Evolutionary conservation across 2,329 filamentous ascomycete species (phyloP).

Genomic region (Albifimbria verrucaria): DNA sequence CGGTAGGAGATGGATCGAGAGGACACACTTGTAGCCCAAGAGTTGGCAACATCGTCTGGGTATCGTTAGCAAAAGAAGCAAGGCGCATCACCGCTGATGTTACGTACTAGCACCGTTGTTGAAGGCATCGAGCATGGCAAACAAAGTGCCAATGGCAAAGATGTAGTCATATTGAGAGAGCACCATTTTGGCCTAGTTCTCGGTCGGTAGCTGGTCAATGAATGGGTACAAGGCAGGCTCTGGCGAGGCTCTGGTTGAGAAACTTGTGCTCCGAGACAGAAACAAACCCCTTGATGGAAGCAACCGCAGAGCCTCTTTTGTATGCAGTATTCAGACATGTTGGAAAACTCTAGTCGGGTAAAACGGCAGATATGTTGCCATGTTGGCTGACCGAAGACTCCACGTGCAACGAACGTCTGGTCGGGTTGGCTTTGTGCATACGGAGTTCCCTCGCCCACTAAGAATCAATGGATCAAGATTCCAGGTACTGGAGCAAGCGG

Average conservation of each 20-base stretch:
- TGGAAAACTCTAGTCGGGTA: background rate
- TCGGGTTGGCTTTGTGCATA: background rate
- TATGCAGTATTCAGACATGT: background rate
- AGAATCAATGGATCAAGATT: background rate
- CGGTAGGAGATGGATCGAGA: slow-evolving; percentile 62
- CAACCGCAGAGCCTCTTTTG: background rate
- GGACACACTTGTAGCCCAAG: slow-evolving; percentile 71
- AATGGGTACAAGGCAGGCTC: background rate
- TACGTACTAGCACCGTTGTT: slow-evolving; percentile 49
- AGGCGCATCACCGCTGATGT: background rate
- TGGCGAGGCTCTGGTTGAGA: background rate
- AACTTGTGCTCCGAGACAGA: background rate
- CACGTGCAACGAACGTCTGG: background rate
- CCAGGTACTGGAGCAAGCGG: no score
- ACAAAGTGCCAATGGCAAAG: slow-evolving; percentile 61
- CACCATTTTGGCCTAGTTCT: slow-evolving; percentile 7
- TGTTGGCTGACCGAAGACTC: background rate
- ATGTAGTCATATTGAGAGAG: slow-evolving; percentile 57
- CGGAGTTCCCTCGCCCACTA: background rate
- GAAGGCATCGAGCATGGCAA: slow-evolving; percentile 65
- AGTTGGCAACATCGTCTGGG: slow-evolving; percentile 70
- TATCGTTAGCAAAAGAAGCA: slow-evolving; percentile 9
- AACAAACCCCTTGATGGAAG: background rate
- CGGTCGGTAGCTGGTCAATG: background rate
- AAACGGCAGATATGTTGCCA: background rate